Evolutionary conservation across 176 grass and related monocot species (phyloP).

Genomic region (Cocos nucifera): DNA sequence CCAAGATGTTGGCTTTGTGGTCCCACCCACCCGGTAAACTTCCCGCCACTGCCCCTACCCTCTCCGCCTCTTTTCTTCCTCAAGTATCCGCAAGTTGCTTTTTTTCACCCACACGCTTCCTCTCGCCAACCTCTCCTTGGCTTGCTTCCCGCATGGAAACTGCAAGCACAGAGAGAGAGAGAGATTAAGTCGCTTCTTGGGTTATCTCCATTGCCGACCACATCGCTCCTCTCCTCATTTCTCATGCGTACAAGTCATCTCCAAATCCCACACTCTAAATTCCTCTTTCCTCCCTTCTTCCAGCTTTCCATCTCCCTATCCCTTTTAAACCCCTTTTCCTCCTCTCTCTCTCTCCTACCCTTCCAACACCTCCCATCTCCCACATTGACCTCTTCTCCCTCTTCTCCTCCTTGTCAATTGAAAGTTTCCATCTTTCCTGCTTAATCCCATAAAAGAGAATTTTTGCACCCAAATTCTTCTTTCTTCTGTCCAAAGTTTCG

Average conservation of each 20-base stretch:
- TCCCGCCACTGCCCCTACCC: neutral
- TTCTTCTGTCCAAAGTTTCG: slow-evolving; percentile 20
- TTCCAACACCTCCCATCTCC: slow-evolving; percentile 15
- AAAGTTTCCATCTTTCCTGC: slow-evolving; percentile 1
- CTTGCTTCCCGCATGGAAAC: slow-evolving; percentile 13
- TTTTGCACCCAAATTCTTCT: neutral
- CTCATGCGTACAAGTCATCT: slow-evolving; percentile 87
- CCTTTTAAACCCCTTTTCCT: slow-evolving; percentile 12
- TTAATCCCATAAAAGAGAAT: too few species aligned
- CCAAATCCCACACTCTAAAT: slow-evolving; percentile 16
- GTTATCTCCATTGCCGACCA: slow-evolving; percentile 39
- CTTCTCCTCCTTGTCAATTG: neutral
- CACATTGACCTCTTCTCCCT: neutral
- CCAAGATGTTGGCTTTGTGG: too few species aligned
- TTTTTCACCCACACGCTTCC: slow-evolving; percentile 13
- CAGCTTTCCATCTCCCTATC: neutral
- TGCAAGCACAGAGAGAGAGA: slow-evolving; percentile 1
- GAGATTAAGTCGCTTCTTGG: slow-evolving; percentile 46
- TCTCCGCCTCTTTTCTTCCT: neutral
- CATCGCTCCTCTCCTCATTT: slow-evolving; percentile 20
- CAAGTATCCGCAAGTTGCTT: neutral
- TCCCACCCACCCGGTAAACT: too few species aligned
- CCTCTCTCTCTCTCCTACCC: neutral
- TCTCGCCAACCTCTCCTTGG: neutral
- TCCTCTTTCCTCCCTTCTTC: slow-evolving; percentile 14